Base-by-base conservation (phyloP, 495 filamentous ascomycete genomes). In the Acidomyces sp. region DNA sequence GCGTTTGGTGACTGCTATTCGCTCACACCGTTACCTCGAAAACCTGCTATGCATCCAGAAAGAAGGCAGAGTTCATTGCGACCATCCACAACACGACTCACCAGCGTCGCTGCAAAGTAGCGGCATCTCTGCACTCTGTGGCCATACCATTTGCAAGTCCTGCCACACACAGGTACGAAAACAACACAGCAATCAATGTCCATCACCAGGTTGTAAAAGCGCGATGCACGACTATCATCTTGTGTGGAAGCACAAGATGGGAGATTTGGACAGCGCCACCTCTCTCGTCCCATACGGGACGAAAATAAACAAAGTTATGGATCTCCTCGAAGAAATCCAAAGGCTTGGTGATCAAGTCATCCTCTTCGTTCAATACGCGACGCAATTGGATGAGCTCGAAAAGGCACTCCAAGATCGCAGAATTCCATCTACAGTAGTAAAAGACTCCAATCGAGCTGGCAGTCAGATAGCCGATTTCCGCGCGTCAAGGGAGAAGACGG, bases 381-480 rank as follows among this genome's bases (percentile, higher is more conserved):
- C 45, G 32, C 54, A 49, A 41, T 35, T 57, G 33, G 31, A 49
- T 9, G 43, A 56, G 3, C 55, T 63, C 6, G 50, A 57, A 18
- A 39, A 45, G 6, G 66, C 54, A 6, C 56, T 68, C 19, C 39
- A 43, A 13, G 42, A 39, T 1, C 53, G 55, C 0, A 20, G 39
- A 16, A 70, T 70, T 32, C 51, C 48, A 2, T 49, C 49, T n/a
- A 56, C 61, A 33, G 44, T 51, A 11, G 44, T 45, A 21, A 59
- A 48, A 39, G 54, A 37, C 29, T 46, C 45, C 36, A 45, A 37
- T 17, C 50, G 36, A 9, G 55, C 58, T 4, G 44, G 38, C 0
- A 45, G 59, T 9, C 56, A 58, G 23, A 56, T 75, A n/a, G 55
- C 65, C 9, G 35, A 57, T 5, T 74, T 75, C 46, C 58, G 68